Percentiles rank a stretch among this genome's conserved stretches.
These are phyloP conservation scores for Tolypocladium tropicale DNA, from an alignment of 2,329 filamentous ascomycete genomes.

Conservation along the genomic window DNA sequence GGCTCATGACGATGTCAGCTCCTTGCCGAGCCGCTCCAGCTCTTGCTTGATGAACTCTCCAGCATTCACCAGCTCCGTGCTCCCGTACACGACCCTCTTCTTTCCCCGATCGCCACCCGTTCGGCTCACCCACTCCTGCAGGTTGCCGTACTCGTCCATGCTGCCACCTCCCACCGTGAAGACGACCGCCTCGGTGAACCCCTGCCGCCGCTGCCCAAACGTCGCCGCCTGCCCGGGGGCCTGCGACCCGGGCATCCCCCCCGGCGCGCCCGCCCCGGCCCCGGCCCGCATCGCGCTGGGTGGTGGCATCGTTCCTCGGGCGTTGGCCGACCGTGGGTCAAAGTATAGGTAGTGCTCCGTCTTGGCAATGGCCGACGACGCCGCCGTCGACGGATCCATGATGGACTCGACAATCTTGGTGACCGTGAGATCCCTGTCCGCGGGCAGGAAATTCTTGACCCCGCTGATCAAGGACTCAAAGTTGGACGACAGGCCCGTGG, in stretches of 20 bases:
- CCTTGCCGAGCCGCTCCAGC: slow-evolving; percentile 50
- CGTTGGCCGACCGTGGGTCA: slow-evolving; percentile 87
- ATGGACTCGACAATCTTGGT: slow-evolving; percentile 98
- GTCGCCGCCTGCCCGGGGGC: slow-evolving; percentile 62
- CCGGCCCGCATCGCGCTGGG: slow-evolving; percentile 49
- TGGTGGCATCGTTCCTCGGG: slow-evolving; percentile 81
- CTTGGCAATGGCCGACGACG: slow-evolving; percentile 86
- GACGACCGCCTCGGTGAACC: slow-evolving; percentile 84
- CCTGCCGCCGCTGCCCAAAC: slow-evolving; percentile 84
- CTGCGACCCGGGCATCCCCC: slow-evolving; percentile 39
- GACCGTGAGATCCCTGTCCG: slow-evolving; percentile 87
- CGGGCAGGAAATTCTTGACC: slow-evolving; percentile 96
- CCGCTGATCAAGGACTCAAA: slow-evolving; percentile 91
- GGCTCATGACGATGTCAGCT: slow-evolving; percentile 29
- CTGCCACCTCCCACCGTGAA: slow-evolving; percentile 92
- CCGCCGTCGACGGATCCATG: slow-evolving; percentile 89
- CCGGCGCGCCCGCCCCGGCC: slow-evolving; percentile 30
- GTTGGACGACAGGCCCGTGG: slow-evolving; percentile 60
- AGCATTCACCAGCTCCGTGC: slow-evolving; percentile 71
- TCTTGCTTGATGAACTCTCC: slow-evolving; percentile 56
- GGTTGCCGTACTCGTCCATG: slow-evolving; percentile 97
- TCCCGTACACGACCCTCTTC: slow-evolving; percentile 86
- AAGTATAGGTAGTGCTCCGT: slow-evolving; percentile 97
- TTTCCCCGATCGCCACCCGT: slow-evolving; percentile 57
- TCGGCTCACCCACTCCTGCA: slow-evolving; percentile 89